Conservation (phyloP, 2,329 filamentous ascomycete genomes). For the Aureobasidium sp. region DNA sequence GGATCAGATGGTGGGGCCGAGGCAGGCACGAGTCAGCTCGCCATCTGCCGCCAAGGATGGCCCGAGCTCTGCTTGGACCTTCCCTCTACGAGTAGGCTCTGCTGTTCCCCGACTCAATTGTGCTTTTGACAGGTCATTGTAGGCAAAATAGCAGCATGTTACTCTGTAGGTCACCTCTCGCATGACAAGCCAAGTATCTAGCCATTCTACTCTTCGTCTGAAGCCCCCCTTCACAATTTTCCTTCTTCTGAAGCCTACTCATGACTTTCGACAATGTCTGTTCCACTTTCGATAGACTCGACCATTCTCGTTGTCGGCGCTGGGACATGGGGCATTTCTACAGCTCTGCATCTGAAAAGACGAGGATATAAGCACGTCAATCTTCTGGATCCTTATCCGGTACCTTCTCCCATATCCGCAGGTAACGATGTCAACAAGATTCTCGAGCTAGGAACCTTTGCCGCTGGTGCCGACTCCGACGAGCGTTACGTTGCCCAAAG, state of each 20-base stretch:
- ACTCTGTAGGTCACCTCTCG: background rate
- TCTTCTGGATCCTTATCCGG: slow-evolving; percentile 41
- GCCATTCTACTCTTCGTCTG: background rate
- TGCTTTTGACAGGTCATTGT: background rate
- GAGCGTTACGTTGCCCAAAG: slow-evolving; percentile 30
- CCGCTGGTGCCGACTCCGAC: slow-evolving; percentile 23
- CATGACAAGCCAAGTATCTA: no score
- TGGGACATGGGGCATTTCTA: slow-evolving; percentile 37
- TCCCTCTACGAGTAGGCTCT: background rate
- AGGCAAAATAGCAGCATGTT: background rate
- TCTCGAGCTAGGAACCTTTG: slow-evolving; percentile 30
- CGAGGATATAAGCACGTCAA: slow-evolving; percentile 44
- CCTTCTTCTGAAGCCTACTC: background rate
- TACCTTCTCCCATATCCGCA: slow-evolving; percentile 42
- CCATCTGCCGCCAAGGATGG: background rate
- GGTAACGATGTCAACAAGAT: slow-evolving; percentile 48
- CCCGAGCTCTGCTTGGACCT: slow-evolving; percentile 1
- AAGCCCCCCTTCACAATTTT: background rate
- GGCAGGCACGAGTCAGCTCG: background rate
- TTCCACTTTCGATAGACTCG: background rate
- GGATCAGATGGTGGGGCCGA: background rate
- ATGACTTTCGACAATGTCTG: background rate
- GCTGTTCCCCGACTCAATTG: background rate
- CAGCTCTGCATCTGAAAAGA: slow-evolving; percentile 18
- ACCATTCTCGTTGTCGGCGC: slow-evolving; percentile 40